Evolutionary conservation across 768 basidiomycete genomes (phyloP).

Genomic region (Lentinula aciculospora): DNA sequence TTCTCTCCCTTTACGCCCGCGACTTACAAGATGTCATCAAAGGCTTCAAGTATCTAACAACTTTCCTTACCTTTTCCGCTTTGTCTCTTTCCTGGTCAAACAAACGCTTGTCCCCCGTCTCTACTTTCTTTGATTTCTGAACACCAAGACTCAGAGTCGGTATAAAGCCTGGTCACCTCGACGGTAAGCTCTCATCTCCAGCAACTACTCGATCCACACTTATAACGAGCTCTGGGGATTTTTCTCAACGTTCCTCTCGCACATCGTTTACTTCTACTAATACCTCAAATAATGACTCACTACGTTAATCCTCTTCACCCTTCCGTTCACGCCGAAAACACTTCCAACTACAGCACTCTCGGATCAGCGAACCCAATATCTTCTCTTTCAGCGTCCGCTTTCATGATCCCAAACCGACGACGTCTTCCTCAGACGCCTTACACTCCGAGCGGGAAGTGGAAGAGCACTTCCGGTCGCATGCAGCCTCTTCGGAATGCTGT

Average conservation of each 20-base stretch:
- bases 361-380: background rate
- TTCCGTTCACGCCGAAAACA: background rate
- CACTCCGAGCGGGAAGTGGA: constrained; percentile 20
- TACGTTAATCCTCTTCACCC: background rate
- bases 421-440: constrained; percentile 30
- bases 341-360: background rate
- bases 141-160: background rate
- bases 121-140: background rate
- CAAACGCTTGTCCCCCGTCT: background rate
- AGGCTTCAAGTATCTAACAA: background rate
- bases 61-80: background rate
- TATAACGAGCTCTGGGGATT: background rate
- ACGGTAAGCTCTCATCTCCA: background rate
- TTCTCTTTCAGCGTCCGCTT: constrained; percentile 12
- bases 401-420: constrained; percentile 24
- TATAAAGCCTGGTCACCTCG: background rate
- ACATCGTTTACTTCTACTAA: background rate
- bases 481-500: constrained; percentile 22
- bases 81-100: background rate
- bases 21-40: background rate
- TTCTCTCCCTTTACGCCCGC: background rate
- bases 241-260: background rate
- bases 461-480: constrained; percentile 14
- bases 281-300: background rate
- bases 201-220: background rate